Base-by-base conservation (phyloP, 495 filamentous ascomycete species). In the Penicillium riverlandense region DNA sequence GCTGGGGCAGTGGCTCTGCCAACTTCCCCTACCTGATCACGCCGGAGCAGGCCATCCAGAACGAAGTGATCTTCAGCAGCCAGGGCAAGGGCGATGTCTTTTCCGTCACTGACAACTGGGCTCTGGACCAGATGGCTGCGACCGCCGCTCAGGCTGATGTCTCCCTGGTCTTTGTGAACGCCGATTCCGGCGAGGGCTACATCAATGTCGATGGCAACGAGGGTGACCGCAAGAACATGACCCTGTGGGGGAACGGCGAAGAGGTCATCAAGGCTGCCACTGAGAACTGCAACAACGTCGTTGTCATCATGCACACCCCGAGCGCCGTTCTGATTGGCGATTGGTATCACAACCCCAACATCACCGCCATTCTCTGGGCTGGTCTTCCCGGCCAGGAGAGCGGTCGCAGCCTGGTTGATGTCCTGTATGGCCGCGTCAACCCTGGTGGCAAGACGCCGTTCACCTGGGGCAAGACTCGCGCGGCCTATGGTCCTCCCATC, bases 361-460 rank as follows among this genome's bases (percentile, higher is more conserved):
- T 98, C 45, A 96, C 90, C 8, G 92, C 88, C 22, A 92, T 98
- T 34, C 57, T 97, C 12, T 96, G 89, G 84, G 92, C 91, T 48
- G 91, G 90, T 60, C 61, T 96, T 35, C 92, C 92, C 0, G 92
- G 92, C 10, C 85, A 97, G 59, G 85, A 98, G 61, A 88, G 84
- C 29, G 92, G 92, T 33, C 90, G 92, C 65, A 78, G 85, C n/a
- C 79, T 98, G 48, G 80, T 81, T 22, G 91, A 97, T 56, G 79
- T 98, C 7, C 82, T 98, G 10, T 98, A 95, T 61, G 92, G 92
- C 38, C 77, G 74, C 38, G 80, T 88, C 58, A 95, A 92, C 65
- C 91, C 92, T 7, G 78, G 82, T 29, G 92, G 75, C 49, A 91
- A 92, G 59, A 74, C 83, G 1, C 88, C 90, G 3, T 97, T 96